A percentile compares a stretch with the other conserved stretches of the same genome.
Conservation (phyloP, 306 rosid species). For the Prinsepia uniflora region DNA sequence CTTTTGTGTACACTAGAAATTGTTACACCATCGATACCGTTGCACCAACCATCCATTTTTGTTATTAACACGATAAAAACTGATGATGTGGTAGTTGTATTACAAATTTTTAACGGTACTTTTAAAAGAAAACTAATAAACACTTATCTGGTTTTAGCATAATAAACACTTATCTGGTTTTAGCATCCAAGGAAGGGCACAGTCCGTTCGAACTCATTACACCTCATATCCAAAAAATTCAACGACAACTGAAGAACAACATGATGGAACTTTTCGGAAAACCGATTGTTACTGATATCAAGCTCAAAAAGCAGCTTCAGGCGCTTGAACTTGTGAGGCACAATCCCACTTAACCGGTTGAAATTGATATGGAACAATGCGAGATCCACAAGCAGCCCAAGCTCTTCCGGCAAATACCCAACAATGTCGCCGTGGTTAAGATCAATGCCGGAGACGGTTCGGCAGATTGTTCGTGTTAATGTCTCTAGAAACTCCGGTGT, state of each 20-base stretch:
- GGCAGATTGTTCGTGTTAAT: constrained; percentile 51
- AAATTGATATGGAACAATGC: constrained; percentile 77
- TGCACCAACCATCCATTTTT: too few species aligned
- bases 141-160: too few species aligned
- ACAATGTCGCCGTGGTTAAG: constrained; percentile 96
- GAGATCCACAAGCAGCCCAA: constrained; percentile 63
- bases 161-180: too few species aligned
- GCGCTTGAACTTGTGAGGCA: constrained; percentile 57
- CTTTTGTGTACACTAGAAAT: too few species aligned
- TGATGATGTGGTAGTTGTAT: too few species aligned
- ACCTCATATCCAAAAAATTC: constrained; percentile 89
- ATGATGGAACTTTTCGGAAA: constrained; percentile 71
- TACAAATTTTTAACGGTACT: too few species aligned
- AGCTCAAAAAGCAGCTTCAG: constrained; percentile 61
- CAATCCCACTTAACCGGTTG: constrained; percentile 83
- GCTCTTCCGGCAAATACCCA: constrained; percentile 87
- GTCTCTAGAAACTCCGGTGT: constrained; percentile 50
- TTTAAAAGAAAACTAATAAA: too few species aligned
- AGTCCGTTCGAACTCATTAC: constrained; percentile 82
- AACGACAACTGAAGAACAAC: constrained; percentile 72
- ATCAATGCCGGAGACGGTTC: constrained; percentile 87
- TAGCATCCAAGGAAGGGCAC: constrained; percentile 44
- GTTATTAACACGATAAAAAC: too few species aligned
- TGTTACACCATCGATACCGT: too few species aligned
- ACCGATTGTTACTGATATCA: constrained; percentile 85